A percentile compares a stretch with the other conserved stretches of the same genome.
phyloP scores from a whole-genome alignment of 495 filamentous ascomycete genomes.

The Terfezia boudieri region DNA sequence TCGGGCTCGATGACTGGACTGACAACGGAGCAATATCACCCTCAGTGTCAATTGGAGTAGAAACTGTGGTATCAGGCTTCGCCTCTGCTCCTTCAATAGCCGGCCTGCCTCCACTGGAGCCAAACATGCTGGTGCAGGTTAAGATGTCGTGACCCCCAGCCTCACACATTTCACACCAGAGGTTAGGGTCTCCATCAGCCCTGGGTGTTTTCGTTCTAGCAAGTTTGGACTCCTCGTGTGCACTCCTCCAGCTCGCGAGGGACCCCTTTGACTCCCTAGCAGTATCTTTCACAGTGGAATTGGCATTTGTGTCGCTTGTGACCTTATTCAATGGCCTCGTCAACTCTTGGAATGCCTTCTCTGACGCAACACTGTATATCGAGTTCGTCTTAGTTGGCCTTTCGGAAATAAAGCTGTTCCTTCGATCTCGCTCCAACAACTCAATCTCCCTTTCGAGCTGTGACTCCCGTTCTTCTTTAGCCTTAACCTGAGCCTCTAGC shows the following conservation, averaged over 20 bases:
- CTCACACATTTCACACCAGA: constrained; percentile 96
- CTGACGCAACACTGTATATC: background rate
- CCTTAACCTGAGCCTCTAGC: constrained; percentile 43
- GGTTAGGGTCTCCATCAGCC: constrained; percentile 32
- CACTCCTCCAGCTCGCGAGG: background rate
- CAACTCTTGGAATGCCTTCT: background rate
- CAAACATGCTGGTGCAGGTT: constrained; percentile 76
- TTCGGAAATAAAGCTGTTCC: background rate
- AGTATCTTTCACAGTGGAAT: background rate
- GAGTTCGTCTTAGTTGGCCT: background rate
- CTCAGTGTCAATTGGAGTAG: background rate
- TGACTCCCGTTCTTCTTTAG: constrained; percentile 56
- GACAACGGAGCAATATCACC: background rate
- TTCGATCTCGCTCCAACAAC: background rate
- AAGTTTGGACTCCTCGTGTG: background rate
- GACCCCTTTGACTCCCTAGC: background rate
- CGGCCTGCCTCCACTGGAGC: constrained; percentile 18
- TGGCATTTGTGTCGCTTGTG: background rate
- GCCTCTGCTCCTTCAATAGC: background rate
- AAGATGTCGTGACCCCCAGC: constrained; percentile 83
- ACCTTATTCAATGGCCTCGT: background rate
- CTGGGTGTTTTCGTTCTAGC: background rate
- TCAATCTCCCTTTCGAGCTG: constrained; percentile 79
- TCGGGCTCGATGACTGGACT: background rate
- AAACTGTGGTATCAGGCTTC: constrained; percentile 5